These are phyloP conservation scores for Moricandia arvensis DNA, from an alignment of 345 rosid species.

Conservation along the genomic window DNA sequence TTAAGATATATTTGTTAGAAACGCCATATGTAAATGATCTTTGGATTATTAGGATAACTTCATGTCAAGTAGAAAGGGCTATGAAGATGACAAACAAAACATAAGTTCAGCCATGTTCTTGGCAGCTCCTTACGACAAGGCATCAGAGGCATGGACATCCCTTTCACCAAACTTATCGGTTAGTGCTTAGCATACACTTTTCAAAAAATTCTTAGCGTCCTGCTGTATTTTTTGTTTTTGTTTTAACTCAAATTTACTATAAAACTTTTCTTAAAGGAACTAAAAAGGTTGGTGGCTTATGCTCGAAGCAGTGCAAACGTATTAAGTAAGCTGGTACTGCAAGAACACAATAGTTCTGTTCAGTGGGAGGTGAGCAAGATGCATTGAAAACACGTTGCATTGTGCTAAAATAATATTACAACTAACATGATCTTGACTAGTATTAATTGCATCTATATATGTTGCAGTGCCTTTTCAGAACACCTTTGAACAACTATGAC, in stretches of 20 bases:
- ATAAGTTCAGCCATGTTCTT: slow-evolving; percentile 72
- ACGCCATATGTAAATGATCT: slow-evolving; percentile 6
- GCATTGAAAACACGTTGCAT: background rate
- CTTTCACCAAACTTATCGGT: slow-evolving; percentile 67
- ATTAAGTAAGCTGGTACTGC: slow-evolving; percentile 59
- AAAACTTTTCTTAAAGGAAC: slow-evolving; percentile 53
- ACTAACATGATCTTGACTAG: background rate
- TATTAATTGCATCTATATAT: slow-evolving; percentile 1
- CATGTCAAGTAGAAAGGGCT: slow-evolving; percentile 57
- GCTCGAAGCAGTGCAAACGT: slow-evolving; percentile 85
- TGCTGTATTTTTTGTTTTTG: background rate
- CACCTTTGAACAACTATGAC: slow-evolving; percentile 85
- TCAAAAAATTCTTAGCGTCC: background rate
- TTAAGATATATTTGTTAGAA: slow-evolving; percentile 4
- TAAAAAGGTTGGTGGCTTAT: slow-evolving; percentile 78
- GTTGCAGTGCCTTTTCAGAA: slow-evolving; percentile 80
- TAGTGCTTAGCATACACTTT: slow-evolving; percentile 36
- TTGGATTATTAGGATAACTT: slow-evolving; percentile 56
- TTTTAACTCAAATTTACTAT: slow-evolving; percentile 2
- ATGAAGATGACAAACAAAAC: slow-evolving; percentile 50
- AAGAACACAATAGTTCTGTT: slow-evolving; percentile 53
- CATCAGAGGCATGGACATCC: slow-evolving; percentile 91
- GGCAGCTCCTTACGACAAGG: slow-evolving; percentile 84
- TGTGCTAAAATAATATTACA: background rate
- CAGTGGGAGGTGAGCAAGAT: slow-evolving; percentile 79